Evolutionary conservation across 495 filamentous ascomycete genomes (phyloP), one percentile per base, ranked within the genome.

Genomic region (Hyphodiscus hymeniophilus): DNA sequence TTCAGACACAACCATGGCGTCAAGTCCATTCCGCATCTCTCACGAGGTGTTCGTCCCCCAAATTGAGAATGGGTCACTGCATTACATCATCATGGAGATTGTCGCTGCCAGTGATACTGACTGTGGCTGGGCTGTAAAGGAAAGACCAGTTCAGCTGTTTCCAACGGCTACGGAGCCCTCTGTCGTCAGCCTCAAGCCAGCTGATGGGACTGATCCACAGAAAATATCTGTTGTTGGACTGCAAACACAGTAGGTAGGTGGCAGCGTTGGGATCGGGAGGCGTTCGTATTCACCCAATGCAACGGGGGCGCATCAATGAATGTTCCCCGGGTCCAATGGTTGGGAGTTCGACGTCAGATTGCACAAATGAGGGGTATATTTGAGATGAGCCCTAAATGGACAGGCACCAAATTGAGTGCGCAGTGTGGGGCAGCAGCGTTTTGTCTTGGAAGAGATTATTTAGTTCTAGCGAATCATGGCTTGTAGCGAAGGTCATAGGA

Each of bases 51-150:
- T 60, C 35, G 66, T 73, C 15, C 70, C 72, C 16, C 63, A 63
- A n/a, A 54, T 67, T 21, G 60, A 63, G 41, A 63, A 67, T 21
- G 72, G 71, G 16, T 63, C 56, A 8, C 51, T 73, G 20, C 63
- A 66, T 32, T 71, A 72, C 55, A 70, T 59, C 5, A 41, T 67
- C 45, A 69, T 69, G 66, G 68, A 70, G 42, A 60, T 71, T 21
- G 60, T 71, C 32, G 60, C 58, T 22, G 50, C 47, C 24, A 55
- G 51, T 35, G 56, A 55, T 34, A 21, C 26, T 1, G 52, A 55
- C 24, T 53, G 56, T 42, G 56, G 49, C 41, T 59, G 56, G 56
- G 43, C 42, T 11, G 30, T 59, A 17, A 55, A 56, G 45, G 56
- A 52, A 7, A 26, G 46, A 7, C 52, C 49, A 18, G 31, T 24